Percentiles rank a stretch among this genome's conserved stretches.
phyloP scores from a whole-genome alignment of 257 asterid genomes.

The Datura wrightii region DNA sequence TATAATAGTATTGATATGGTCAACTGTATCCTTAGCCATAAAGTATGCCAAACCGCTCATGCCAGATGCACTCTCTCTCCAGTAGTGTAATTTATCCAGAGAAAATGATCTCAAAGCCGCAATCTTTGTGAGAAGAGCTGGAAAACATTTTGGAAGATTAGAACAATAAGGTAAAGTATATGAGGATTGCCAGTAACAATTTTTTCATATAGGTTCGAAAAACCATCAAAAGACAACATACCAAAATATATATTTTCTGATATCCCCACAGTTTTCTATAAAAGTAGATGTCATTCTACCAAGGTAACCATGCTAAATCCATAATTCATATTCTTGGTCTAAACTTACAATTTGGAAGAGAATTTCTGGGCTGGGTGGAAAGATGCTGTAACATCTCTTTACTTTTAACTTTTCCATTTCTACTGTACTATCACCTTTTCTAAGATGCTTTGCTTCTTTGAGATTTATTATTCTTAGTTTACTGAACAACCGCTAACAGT shows the following conservation, averaged over 20 bases:
- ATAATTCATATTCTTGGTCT: background rate
- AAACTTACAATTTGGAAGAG: background rate
- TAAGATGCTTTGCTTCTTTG: conserved; percentile 21
- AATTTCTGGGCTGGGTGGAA: background rate
- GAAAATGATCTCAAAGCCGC: conserved; percentile 95
- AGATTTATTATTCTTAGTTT: background rate
- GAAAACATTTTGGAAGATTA: conserved; percentile 25
- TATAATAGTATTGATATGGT: conserved; percentile 78
- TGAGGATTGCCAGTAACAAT: background rate
- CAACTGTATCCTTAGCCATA: conserved; percentile 87
- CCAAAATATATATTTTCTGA: background rate
- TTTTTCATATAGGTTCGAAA: background rate
- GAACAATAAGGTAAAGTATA: background rate
- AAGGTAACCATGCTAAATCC: conserved; percentile 3
- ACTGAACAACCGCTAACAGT: background rate
- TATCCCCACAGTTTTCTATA: background rate
- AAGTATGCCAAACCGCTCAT: conserved; percentile 98
- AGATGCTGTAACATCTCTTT: background rate
- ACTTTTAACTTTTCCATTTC: background rate
- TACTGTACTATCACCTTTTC: background rate
- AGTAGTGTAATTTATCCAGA: conserved; percentile 87
- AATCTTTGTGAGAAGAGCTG: conserved; percentile 87
- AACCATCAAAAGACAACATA: background rate
- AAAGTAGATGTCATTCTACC: background rate
- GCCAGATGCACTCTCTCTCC: conserved; percentile 97